Evolutionary conservation across 441 rosid genomes (phyloP).

Genomic region (Mallotus japonicus): DNA sequence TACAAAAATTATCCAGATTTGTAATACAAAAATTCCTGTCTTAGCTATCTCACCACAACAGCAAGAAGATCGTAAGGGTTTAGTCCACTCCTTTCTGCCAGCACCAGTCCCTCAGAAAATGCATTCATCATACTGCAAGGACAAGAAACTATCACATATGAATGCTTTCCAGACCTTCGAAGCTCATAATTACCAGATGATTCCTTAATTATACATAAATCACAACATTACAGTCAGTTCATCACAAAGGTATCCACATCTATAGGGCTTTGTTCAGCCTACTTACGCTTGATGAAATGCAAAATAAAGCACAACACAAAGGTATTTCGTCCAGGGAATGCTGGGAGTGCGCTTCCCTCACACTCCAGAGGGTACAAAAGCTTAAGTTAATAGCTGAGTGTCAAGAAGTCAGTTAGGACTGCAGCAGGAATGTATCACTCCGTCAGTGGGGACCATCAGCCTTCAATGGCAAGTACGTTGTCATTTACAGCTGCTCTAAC

Average conservation of each 20-base stretch:
- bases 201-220: background rate
- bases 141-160: background rate
- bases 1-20: too few species aligned
- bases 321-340: too few species aligned
- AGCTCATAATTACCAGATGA: background rate
- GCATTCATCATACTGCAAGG: constrained; percentile 77
- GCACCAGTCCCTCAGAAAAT: constrained; percentile 83
- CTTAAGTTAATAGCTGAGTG: too few species aligned
- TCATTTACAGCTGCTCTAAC: too few species aligned
- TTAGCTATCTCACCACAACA: constrained; percentile 57
- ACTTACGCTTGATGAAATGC: background rate
- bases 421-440: too few species aligned
- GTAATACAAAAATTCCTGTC: constrained; percentile 1
- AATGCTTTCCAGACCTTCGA: background rate
- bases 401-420: too few species aligned
- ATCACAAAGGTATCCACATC: background rate
- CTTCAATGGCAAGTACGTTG: too few species aligned
- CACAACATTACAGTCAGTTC: background rate
- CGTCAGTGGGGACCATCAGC: too few species aligned
- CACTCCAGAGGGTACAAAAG: too few species aligned
- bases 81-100: constrained; percentile 79
- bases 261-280: background rate
- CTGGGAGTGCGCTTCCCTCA: too few species aligned
- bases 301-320: background rate
- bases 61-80: constrained; percentile 66